A percentile compares a stretch with the other conserved stretches of the same genome.
Evolutionary conservation across 2,329 filamentous ascomycete genomes (phyloP).

Genomic region (Rutstroemia sp.): DNA sequence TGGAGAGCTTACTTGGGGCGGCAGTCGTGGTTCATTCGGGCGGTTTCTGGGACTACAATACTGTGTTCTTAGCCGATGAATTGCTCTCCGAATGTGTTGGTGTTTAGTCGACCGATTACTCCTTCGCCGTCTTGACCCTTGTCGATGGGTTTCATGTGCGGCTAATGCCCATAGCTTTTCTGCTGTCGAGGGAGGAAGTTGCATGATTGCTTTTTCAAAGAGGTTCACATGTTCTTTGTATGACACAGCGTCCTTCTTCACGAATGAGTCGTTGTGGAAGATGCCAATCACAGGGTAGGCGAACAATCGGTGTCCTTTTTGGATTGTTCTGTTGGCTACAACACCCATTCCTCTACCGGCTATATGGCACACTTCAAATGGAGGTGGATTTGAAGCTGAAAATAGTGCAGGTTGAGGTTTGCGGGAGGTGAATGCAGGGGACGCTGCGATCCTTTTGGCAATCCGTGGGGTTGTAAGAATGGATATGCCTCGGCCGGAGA

Average conservation of each 20-base stretch:
- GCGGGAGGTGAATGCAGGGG: slow-evolving; percentile 16
- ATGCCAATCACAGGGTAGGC: slow-evolving; percentile 15
- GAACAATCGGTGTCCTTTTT: slow-evolving; percentile 13
- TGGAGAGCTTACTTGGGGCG: slow-evolving; percentile 29
- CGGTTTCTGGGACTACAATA: slow-evolving; percentile 12
- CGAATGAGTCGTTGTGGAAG: slow-evolving; percentile 14
- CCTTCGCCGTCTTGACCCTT: not conserved
- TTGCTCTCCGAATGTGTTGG: slow-evolving; percentile 17
- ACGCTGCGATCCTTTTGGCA: slow-evolving; percentile 14
- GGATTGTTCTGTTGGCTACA: slow-evolving; percentile 16
- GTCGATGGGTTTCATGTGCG: slow-evolving; percentile 3
- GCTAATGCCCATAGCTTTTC: slow-evolving; percentile 10
- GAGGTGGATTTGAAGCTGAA: not conserved
- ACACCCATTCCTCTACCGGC: slow-evolving; percentile 16
- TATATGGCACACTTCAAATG: slow-evolving; percentile 10
- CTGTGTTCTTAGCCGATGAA: slow-evolving; percentile 12
- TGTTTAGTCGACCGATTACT: slow-evolving; percentile 17
- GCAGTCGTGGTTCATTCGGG: slow-evolving; percentile 35
- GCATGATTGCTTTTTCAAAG: slow-evolving; percentile 10
- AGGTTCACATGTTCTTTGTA: not conserved
- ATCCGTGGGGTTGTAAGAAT: slow-evolving; percentile 22
- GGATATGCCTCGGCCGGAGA: slow-evolving; percentile 23
- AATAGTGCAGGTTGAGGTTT: not conserved
- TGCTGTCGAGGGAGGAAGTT: slow-evolving; percentile 11
- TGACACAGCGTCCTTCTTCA: not conserved